Evolutionary conservation across 768 basidiomycete genomes (phyloP).

Genomic region (Amanita inopinata): DNA sequence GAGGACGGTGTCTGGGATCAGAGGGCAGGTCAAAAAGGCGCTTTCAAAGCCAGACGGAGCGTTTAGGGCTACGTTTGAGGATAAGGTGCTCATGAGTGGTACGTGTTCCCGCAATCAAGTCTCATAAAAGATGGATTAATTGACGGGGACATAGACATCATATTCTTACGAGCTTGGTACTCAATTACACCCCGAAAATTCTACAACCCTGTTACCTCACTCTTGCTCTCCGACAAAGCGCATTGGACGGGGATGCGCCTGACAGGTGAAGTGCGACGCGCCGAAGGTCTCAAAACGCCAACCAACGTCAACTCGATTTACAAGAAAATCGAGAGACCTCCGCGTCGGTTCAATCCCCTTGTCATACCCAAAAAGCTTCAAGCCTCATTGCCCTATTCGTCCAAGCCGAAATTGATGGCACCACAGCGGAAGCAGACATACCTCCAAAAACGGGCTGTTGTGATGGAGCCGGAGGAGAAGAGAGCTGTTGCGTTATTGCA

Average conservation of each 20-base stretch:
- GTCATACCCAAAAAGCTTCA: slow-evolving; percentile 87
- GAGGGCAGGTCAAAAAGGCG: slow-evolving; percentile 96
- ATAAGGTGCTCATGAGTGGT: slow-evolving; percentile 96
- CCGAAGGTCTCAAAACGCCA: slow-evolving; percentile 77
- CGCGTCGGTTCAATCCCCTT: slow-evolving; percentile 85
- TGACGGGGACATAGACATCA: slow-evolving; percentile 52
- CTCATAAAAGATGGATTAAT: slow-evolving; percentile 1
- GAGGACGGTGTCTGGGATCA: slow-evolving; percentile 87
- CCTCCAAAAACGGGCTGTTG: slow-evolving; percentile 88
- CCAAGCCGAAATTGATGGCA: slow-evolving; percentile 80
- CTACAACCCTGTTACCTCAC: slow-evolving; percentile 93
- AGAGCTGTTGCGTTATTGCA: slow-evolving; percentile 85
- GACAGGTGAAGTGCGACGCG: slow-evolving; percentile 86
- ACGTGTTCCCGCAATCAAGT: slow-evolving; percentile 26
- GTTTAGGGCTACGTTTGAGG: slow-evolving; percentile 96
- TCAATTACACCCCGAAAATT: slow-evolving; percentile 90
- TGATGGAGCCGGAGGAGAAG: slow-evolving; percentile 94
- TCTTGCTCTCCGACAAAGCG: slow-evolving; percentile 75
- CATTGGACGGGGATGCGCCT: slow-evolving; percentile 92
- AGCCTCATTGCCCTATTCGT: slow-evolving; percentile 80
- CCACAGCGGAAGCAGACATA: slow-evolving; percentile 74
- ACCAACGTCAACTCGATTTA: slow-evolving; percentile 79
- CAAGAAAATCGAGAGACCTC: slow-evolving; percentile 68
- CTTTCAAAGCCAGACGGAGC: slow-evolving; percentile 91
- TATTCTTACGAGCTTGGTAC: slow-evolving; percentile 96